Base-by-base conservation (phyloP, 352 stramenopile genomes). In the Phytophthora chlamydospora region DNA sequence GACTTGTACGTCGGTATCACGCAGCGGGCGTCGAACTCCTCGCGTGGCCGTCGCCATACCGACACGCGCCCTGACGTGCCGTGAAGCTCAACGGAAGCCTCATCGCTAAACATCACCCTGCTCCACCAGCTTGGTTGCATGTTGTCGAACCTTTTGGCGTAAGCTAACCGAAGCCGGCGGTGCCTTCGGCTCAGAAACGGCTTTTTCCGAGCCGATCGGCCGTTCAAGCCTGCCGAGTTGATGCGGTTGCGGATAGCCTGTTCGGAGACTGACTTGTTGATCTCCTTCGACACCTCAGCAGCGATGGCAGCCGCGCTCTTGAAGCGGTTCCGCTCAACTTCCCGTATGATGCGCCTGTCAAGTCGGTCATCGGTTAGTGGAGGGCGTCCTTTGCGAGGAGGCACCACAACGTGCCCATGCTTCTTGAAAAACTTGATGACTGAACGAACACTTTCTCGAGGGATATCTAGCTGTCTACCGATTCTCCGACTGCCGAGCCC, bases 21-120 rank as follows among this genome's bases (percentile, higher is more conserved):
- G n/a, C 14, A 43, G 10, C 38, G 14, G 10, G 38, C 38, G 12
- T 43, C n/a, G 27, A 21, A 24, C 10, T 43, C 38, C 38, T 43
- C 38, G n/a, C 27, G n/a, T 27, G 38, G 13, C 10, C 38, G 38
- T 43, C 10, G 38, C 38, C 38, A 43, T 10, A 43, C 38, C 14
- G 38, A 43, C 38, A 24, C 16, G 4, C 38, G 10, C 10, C 38
- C 14, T 43, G 38, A 43, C 38, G 38, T 43, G 16, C n/a, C n/a
- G n/a, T n/a, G n/a, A n/a, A n/a, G 38, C n/a, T 43, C 38, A 24
- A 43, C 38, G 3, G 38, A 43, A 43, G 38, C 38, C 38, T 27
- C 38, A 27, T 27, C 38, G 38, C 38, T 27, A 43, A 43, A 43
- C 38, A 43, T 5, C 10, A 43, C n/a, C 38, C 38, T 14, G 38